These are phyloP conservation scores for button mushroom (Agaricus bisporus) DNA, from an alignment of 768 basidiomycete genomes.

Conservation along the genomic window DNA sequence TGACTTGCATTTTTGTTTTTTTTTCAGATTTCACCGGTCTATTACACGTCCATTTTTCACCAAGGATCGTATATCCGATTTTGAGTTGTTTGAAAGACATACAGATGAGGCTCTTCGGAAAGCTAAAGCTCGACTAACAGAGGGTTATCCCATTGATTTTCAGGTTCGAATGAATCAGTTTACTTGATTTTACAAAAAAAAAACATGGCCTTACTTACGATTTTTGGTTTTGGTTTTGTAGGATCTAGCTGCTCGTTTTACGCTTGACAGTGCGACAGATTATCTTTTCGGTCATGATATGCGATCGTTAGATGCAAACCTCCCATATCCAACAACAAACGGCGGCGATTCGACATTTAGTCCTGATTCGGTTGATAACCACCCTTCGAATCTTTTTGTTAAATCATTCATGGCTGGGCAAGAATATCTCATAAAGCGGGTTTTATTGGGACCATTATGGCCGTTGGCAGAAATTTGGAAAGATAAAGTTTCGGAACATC, in stretches of 20 bases:
- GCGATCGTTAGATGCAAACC: constrained; percentile 38
- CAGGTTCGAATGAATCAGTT: too few relatives aligned
- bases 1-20: too few relatives aligned
- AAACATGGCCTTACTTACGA: too few relatives aligned
- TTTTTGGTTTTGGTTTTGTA: too few relatives aligned
- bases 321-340: constrained; percentile 58
- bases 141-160: neutral
- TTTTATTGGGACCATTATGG: constrained; percentile 28
- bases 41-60: constrained; percentile 72
- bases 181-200: too few relatives aligned
- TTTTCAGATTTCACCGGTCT: too few relatives aligned
- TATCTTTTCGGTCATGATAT: constrained; percentile 54
- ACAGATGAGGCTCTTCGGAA: constrained; percentile 39
- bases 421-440: constrained; percentile 27
- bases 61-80: constrained; percentile 53
- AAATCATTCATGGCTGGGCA: constrained; percentile 45
- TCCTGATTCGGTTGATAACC: constrained; percentile 19
- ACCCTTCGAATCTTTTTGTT: constrained; percentile 39
- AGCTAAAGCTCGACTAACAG: constrained; percentile 22
- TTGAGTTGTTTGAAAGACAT: constrained; percentile 55
- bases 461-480: constrained; percentile 16
- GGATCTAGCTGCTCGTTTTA: constrained; percentile 39
- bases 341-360: too few relatives aligned
- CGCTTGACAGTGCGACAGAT: too few relatives aligned
- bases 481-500: constrained; percentile 9